Evolutionary conservation across 2,329 filamentous ascomycete genomes (phyloP).

Genomic region (Aureobasidium sp.): DNA sequence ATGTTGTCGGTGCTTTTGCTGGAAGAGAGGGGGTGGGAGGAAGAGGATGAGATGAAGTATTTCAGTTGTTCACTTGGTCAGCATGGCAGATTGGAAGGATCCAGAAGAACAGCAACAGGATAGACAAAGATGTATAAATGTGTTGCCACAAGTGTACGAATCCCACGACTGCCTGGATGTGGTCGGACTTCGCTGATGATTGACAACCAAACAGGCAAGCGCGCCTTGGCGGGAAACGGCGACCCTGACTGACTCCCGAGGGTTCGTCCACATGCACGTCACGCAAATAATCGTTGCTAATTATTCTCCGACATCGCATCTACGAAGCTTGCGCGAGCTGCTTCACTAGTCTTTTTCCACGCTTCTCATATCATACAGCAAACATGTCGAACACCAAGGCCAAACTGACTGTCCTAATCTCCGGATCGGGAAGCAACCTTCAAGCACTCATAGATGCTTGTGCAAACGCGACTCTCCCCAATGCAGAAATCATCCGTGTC

Average conservation of each 20-base stretch:
- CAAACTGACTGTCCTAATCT: constrained; percentile 41
- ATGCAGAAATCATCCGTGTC: constrained; percentile 51
- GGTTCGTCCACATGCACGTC: not conserved
- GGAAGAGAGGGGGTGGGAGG: not conserved
- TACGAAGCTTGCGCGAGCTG: not conserved
- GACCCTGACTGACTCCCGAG: not conserved
- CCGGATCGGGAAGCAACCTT: constrained; percentile 67
- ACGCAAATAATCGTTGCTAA: not conserved
- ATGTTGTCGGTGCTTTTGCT: constrained; percentile 25
- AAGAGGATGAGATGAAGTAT: not conserved
- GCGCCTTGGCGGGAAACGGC: constrained; percentile 2
- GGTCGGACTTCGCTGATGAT: constrained; percentile 7
- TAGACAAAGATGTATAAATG: not conserved
- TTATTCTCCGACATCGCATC: constrained; percentile 1
- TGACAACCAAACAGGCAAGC: constrained; percentile 8
- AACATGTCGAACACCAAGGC: constrained; percentile 4
- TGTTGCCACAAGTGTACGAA: constrained; percentile 11
- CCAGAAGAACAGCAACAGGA: not conserved
- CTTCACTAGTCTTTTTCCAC: not conserved
- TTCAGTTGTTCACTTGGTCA: not conserved
- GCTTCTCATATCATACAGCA: not conserved
- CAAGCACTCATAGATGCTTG: constrained; percentile 64
- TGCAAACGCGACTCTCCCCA: constrained; percentile 38
- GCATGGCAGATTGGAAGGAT: not conserved
- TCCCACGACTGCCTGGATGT: constrained; percentile 5